These are phyloP conservation scores for Capronia epimyces DNA, from an alignment of 2,329 filamentous ascomycete species.

Conservation along the genomic window DNA sequence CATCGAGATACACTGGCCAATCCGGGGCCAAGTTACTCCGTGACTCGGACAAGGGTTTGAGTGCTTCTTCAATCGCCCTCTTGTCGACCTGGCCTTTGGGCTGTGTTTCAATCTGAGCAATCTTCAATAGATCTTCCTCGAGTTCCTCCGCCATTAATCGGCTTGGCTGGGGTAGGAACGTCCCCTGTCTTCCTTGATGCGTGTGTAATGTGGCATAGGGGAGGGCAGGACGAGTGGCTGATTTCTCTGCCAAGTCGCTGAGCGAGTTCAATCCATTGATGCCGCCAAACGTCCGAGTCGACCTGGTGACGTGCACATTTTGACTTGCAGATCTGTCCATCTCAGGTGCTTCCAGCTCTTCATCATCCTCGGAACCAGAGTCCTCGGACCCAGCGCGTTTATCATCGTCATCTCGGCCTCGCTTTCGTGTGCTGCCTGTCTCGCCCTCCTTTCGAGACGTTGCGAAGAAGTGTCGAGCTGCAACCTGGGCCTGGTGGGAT, in stretches of 20 bases:
- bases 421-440: conserved; percentile 30
- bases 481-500: conserved; percentile 56
- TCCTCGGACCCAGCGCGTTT: conserved; percentile 39
- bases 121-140: conserved; percentile 42
- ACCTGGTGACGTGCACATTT: conserved; percentile 52
- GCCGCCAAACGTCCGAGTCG: conserved; percentile 46
- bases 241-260: conserved; percentile 51
- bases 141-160: conserved; percentile 44
- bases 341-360: conserved; percentile 44
- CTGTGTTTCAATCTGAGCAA: conserved; percentile 38
- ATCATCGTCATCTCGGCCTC: conserved; percentile 37
- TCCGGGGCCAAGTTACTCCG: conserved; percentile 40
- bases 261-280: conserved; percentile 50
- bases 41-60: conserved; percentile 23
- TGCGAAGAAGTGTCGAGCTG: conserved; percentile 54
- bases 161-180: conserved; percentile 38
- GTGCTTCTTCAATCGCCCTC: conserved; percentile 36
- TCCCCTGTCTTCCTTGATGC: conserved; percentile 39
- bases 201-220: conserved; percentile 45
- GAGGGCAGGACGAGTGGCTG: conserved; percentile 41
- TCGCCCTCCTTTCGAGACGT: conserved; percentile 42
- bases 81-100: conserved; percentile 40
- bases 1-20: conserved; percentile 40
- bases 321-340: conserved; percentile 59
- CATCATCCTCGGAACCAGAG: conserved; percentile 39